A percentile compares a stretch with the other conserved stretches of the same genome.
phyloP scores from a whole-genome alignment of 2,329 filamentous ascomycete species.

The Teratosphaeriaceae sp. region DNA sequence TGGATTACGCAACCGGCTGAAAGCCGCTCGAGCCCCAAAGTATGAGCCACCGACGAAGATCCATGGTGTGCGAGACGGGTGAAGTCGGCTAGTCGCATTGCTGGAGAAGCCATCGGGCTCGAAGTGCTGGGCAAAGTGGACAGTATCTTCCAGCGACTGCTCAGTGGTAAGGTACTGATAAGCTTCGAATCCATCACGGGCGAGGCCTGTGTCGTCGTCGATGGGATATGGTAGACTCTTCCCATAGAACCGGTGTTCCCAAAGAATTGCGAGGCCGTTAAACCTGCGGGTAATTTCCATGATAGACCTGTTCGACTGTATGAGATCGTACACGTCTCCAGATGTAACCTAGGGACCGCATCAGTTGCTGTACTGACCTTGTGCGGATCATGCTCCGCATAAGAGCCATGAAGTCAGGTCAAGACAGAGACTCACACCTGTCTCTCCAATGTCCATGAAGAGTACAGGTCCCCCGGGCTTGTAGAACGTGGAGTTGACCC shows the following conservation, averaged over 20 bases:
- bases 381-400: too few relatives aligned
- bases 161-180: conserved; percentile 12
- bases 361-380: too few relatives aligned
- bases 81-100: conserved; percentile 6
- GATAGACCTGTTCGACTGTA: conserved; percentile 3
- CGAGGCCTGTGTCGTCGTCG: conserved; percentile 7
- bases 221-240: conserved; percentile 10
- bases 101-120: conserved; percentile 11
- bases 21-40: conserved; percentile 14
- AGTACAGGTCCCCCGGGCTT: conserved; percentile 15
- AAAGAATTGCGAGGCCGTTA: conserved; percentile 15
- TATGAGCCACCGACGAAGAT: conserved; percentile 18
- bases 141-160: conserved; percentile 18
- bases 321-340: too few relatives aligned
- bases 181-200: conserved; percentile 12
- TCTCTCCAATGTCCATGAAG: conserved; percentile 16
- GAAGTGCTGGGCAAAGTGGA: conserved; percentile 18
- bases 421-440: conserved; percentile 11
- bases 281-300: conserved; percentile 13
- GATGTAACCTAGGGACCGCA: too few relatives aligned
- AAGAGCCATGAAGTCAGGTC: conserved; percentile 12
- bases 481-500: conserved; percentile 15
- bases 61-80: conserved; percentile 15
- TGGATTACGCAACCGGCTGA: conserved; percentile 16
- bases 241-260: conserved; percentile 19